Percentiles rank a stretch among this genome's conserved stretches.
phyloP scores from a whole-genome alignment of 225 moss, liverwort and hornwort species.

The Takakia lepidozioides region DNA sequence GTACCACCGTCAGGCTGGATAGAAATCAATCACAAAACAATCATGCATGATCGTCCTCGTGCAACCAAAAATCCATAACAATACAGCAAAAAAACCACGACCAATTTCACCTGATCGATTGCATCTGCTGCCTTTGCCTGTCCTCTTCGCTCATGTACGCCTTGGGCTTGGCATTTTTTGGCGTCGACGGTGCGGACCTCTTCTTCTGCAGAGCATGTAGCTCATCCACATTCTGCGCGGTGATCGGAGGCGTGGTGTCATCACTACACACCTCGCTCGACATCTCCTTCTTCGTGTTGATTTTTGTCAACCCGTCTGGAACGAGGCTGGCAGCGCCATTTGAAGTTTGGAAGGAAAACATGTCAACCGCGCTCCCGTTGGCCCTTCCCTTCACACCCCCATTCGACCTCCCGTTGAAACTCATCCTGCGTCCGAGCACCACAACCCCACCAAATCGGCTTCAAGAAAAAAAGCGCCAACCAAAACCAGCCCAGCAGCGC shows the following conservation, averaged over 20 bases:
- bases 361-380: too few relatives aligned
- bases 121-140: conserved; percentile 63
- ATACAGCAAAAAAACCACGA: too few relatives aligned
- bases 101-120: conserved; percentile 70
- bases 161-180: conserved; percentile 39
- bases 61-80: background rate
- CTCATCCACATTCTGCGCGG: conserved; percentile 59
- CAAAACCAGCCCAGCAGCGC: too few relatives aligned
- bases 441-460: too few relatives aligned
- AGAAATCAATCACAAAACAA: background rate
- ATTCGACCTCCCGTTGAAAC: too few relatives aligned
- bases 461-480: too few relatives aligned
- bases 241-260: conserved; percentile 63
- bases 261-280: conserved; percentile 63
- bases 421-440: too few relatives aligned
- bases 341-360: too few relatives aligned
- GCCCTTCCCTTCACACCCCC: too few relatives aligned
- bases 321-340: too few relatives aligned
- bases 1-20: background rate
- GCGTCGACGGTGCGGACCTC: conserved; percentile 84
- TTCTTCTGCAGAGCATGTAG: conserved; percentile 83
- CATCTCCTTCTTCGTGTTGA: conserved; percentile 48
- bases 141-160: conserved; percentile 64
- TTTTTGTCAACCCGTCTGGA: conserved; percentile 70
- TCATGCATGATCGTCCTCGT: background rate